These are phyloP conservation scores for Trypanosoma vivax DNA, from an alignment of 208 protist genomes.

Conservation along the genomic window DNA sequence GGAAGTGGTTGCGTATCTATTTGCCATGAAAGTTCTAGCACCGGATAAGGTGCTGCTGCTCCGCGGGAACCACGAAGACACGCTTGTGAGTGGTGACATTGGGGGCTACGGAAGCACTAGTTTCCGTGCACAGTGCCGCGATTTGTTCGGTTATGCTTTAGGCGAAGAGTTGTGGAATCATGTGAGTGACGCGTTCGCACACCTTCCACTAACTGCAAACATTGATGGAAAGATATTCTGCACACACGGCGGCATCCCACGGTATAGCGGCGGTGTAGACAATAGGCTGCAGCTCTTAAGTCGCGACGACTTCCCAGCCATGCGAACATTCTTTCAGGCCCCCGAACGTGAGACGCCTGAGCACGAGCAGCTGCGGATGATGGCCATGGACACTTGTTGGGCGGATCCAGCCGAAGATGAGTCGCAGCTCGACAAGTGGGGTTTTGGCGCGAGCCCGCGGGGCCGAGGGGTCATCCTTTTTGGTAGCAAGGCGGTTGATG, in stretches of 20 bases:
- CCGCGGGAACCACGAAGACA: conserved; percentile 92
- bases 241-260: conserved; percentile 91
- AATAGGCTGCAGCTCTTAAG: conserved; percentile 60
- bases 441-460: conserved; percentile 84
- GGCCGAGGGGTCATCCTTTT: conserved; percentile 86
- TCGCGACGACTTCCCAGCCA: conserved; percentile 64
- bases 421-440: conserved; percentile 61
- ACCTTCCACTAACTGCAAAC: conserved; percentile 86
- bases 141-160: conserved; percentile 63
- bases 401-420: conserved; percentile 87
- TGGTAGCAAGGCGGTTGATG: conserved; percentile 74
- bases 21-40: conserved; percentile 88
- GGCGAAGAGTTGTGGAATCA: conserved; percentile 85
- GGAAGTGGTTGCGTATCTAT: conserved; percentile 88
- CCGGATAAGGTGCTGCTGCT: conserved; percentile 90
- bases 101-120: conserved; percentile 82
- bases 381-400: conserved; percentile 89
- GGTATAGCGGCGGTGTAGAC: conserved; percentile 78
- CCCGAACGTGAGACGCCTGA: conserved; percentile 56
- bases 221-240: conserved; percentile 92
- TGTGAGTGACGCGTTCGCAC: conserved; percentile 79
- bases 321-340: conserved; percentile 83
- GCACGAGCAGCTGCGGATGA: conserved; percentile 58
- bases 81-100: conserved; percentile 88
- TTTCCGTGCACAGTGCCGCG: conserved; percentile 86